These are phyloP conservation scores for Rhodotorula graminis DNA, from an alignment of 768 basidiomycete genomes.

Conservation along the genomic window DNA sequence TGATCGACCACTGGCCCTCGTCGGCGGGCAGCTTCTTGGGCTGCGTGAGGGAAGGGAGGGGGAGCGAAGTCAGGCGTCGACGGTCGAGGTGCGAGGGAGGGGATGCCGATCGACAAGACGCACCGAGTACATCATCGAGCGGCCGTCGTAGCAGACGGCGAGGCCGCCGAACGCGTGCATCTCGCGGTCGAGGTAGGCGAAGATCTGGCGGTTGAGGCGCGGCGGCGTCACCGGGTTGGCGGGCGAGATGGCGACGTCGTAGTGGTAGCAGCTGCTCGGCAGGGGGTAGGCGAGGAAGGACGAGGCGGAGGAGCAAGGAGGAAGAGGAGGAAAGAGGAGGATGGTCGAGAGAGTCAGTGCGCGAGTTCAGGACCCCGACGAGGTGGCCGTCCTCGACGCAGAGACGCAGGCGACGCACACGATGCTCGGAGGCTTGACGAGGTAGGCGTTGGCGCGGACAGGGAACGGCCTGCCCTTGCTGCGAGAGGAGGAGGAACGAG, in stretches of 20 bases:
- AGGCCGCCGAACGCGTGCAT: neutral
- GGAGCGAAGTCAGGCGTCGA: too few species aligned
- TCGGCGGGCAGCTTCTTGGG: constrained; percentile 15
- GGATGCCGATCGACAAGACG: neutral
- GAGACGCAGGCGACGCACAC: neutral
- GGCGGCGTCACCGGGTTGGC: neutral
- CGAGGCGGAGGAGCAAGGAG: too few species aligned
- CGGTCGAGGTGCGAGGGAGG: too few species aligned
- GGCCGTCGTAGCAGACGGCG: neutral
- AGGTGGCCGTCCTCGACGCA: too few species aligned
- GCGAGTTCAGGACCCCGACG: too few species aligned
- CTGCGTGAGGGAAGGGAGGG: too few species aligned
- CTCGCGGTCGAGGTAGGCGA: neutral
- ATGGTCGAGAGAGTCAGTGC: too few species aligned
- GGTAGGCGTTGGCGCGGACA: constrained; percentile 1
- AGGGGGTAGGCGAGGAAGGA: too few species aligned
- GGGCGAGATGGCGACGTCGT: constrained; percentile 7
- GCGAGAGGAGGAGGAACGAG: neutral
- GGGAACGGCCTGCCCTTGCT: neutral
- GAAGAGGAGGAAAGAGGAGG: too few species aligned
- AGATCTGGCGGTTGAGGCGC: constrained; percentile 11
- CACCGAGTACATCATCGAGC: constrained; percentile 14
- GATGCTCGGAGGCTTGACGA: neutral
- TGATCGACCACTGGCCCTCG: neutral
- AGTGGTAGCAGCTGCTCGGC: constrained; percentile 11